Base-by-base conservation (phyloP, 2,329 filamentous ascomycete genomes). In the Aspergillus caelatus region DNA sequence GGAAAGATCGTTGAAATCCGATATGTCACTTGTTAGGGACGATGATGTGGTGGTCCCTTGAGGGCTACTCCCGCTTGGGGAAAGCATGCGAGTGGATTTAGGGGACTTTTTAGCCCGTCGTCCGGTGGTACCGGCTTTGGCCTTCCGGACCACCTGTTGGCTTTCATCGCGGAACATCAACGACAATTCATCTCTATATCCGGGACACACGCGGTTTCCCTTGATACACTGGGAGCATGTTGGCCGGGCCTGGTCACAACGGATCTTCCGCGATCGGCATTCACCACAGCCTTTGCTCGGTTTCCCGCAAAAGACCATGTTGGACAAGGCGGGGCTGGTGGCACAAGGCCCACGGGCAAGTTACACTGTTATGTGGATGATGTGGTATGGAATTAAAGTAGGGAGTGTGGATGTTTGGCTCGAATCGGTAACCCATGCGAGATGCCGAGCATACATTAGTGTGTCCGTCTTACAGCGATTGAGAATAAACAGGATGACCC, bases 121-220 rank as follows among this genome's bases (percentile, higher is more conserved):
- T 23, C 56, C 39, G 23, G 61, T 43, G 28, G 43, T 39, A 12
- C 60, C 56, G 10, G 61, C 67, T 36, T 62, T 66, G 46, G 64
- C 43, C 43, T 87, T 89, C 65, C 82, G 82, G 30, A 86, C 84
- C 53, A 89, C 86, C 69, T 88, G 86, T 68, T 80, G 84, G 69
- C 85, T 89, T 76, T 90, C 87, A 77, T 90, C 87, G 43, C 87
- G 85, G 72, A 90, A 90, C 83, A 89, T 85, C 62, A 89, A 79
- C 36, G 86, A 87, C 39, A 89, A 77, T 73, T 88, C 85, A 66
- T 89, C 87, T 67, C 88, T 82, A 70, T 90, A 89, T 8, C 88
- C 88, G 23, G 87, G 86, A 68, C 88, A 90, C 69, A 79, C 82
- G 74, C 87, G 86, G 70, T 83, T 82, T 53, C 86, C 83, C 46